A percentile compares a stretch with the other conserved stretches of the same genome.
Conservation (phyloP, 148 eudicot genomes). For the Chenopodium quinoa region DNA sequence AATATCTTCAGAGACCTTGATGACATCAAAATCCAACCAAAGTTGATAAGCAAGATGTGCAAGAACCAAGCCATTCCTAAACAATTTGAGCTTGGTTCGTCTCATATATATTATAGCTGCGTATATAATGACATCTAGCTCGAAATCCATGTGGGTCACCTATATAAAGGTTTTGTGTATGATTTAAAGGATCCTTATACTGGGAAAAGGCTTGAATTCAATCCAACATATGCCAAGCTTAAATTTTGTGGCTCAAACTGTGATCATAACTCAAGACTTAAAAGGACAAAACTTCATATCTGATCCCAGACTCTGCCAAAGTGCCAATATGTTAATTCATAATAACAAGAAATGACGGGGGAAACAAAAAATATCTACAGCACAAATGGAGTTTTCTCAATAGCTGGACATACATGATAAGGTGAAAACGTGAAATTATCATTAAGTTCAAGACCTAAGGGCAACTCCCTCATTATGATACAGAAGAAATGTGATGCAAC, state of each 20-base stretch:
- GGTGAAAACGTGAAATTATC: background rate
- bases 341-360: background rate
- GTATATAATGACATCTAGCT: background rate
- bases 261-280: background rate
- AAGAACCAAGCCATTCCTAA: background rate
- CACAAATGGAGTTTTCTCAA: background rate
- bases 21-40: background rate
- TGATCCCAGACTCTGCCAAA: background rate
- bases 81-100: background rate
- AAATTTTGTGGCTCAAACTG: background rate
- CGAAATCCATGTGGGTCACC: background rate
- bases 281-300: background rate
- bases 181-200: background rate
- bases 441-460: background rate
- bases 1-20: background rate
- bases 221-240: background rate
- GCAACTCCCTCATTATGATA: background rate
- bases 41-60: background rate
- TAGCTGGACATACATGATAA: too few relatives aligned
- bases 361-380: background rate
- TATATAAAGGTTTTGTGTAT: background rate
- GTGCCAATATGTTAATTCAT: background rate
- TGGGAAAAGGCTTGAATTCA: background rate
- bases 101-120: background rate
- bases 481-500: background rate